phyloP scores from a whole-genome alignment of 2,329 filamentous ascomycete species.

The Sclerotinia nivalis region DNA sequence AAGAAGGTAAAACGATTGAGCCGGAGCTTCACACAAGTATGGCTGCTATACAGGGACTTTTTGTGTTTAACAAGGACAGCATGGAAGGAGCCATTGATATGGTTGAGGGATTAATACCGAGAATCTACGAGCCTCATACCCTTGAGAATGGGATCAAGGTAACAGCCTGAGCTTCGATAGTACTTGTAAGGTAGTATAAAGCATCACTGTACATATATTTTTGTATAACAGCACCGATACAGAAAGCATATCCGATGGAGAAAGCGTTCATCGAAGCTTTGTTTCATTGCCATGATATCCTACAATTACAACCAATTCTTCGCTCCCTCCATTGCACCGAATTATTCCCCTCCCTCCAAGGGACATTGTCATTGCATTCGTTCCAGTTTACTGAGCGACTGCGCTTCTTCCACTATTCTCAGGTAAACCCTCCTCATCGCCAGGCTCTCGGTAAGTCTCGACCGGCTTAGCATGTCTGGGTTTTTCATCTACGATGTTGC shows the following conservation, averaged over 20 bases:
- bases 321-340: too few species aligned
- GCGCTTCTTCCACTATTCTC: slow-evolving; percentile 27
- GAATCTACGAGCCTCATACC: slow-evolving; percentile 51
- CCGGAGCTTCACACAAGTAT: slow-evolving; percentile 65
- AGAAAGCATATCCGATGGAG: too few species aligned
- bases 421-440: slow-evolving; percentile 36
- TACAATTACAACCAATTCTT: background rate
- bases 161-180: slow-evolving; percentile 5
- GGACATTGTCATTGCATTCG: background rate
- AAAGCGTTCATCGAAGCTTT: background rate
- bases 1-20: slow-evolving; percentile 25
- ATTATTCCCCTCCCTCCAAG: background rate
- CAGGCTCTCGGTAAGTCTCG: slow-evolving; percentile 35
- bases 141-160: slow-evolving; percentile 20
- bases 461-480: slow-evolving; percentile 20
- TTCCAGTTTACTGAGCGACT: slow-evolving; percentile 4
- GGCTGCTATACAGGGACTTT: slow-evolving; percentile 89
- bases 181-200: background rate
- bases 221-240: background rate
- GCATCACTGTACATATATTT: background rate
- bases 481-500: slow-evolving; percentile 5
- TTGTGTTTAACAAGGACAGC: slow-evolving; percentile 91
- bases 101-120: slow-evolving; percentile 66
- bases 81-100: slow-evolving; percentile 83
- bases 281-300: background rate